A percentile compares a stretch with the other conserved stretches of the same genome.
Conservation (phyloP, 805 yeast genomes). For the Starmera quercuum region DNA sequence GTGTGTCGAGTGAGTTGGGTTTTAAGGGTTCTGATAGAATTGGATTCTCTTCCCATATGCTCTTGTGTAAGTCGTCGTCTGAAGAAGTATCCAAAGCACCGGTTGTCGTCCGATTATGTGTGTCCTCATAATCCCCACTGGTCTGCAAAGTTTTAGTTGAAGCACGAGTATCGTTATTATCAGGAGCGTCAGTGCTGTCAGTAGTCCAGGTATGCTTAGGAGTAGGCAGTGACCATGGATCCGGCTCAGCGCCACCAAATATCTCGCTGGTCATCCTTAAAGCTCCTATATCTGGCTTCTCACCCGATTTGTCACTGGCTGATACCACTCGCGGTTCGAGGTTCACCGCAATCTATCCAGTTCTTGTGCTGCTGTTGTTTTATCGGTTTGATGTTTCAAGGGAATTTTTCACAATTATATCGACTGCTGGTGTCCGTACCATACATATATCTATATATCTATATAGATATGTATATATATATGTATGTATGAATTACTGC, state of each 20-base stretch:
- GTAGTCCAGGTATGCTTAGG: constrained; percentile 1
- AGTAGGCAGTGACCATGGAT: constrained; percentile 4
- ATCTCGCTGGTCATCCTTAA: constrained; percentile 1
- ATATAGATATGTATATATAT: no score
- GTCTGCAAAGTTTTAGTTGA: no score
- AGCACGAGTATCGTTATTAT: no score
- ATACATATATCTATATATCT: no score
- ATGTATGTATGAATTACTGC: no score
- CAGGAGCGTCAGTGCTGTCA: neutral
- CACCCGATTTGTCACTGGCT: neutral
- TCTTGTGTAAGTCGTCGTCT: constrained; percentile 1
- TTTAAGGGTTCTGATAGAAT: neutral
- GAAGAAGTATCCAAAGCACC: neutral
- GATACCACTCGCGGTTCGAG: neutral
- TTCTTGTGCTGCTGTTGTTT: no score
- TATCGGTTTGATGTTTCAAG: no score
- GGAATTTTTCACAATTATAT: no score
- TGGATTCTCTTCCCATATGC: constrained; percentile 3
- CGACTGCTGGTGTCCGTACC: no score
- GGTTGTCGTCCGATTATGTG: neutral
- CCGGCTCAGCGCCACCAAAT: constrained; percentile 2
- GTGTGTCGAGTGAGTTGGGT: neutral
- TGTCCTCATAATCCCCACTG: neutral
- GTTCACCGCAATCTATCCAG: constrained; percentile 1
- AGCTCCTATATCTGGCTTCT: neutral